Base-by-base conservation (phyloP, 371 early-diverging fungal species). In the Haplosporangium sp. region DNA sequence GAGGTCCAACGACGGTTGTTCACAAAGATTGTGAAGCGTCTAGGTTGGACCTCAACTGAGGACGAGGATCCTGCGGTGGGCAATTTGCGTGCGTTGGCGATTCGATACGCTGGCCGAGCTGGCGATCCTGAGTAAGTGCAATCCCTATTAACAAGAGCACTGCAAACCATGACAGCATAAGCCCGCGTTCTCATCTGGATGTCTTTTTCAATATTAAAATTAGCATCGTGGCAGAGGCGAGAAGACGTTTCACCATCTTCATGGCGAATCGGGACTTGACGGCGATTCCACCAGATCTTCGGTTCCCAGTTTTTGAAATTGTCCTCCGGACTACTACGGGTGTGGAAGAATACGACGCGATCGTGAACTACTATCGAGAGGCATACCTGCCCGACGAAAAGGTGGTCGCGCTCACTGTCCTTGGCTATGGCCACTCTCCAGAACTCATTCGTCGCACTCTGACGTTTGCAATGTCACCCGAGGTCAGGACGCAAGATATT, bases 401-500 rank as follows among this genome's bases (percentile, higher is more conserved):
- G 51, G 75, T 94, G 67, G 86, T 88, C 9, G 95, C 95, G 6
- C 87, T 98, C 16, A 80, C 81, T 18, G 86, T 92, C 4, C 83
- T 97, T 45, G 96, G 97, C n/a, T 84, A 87, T 58, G 82, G 88
- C 52, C 86, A 85, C 79, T 86, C 89, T 55, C 61, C 82, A 5
- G 86, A 85, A 5, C 68, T 94, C 43, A 86, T 93, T 58, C 59
- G 85, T 36, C 75, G 86, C 51, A 82, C 89, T 7, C 82, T 95
- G 18, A 84, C 89, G 8, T 90, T 94, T 80, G 84, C 87, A 20
- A 70, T 95, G 63, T 93, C 74, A 82, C 86, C 89, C 5, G 79
- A 90, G 55, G 93, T 98, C 41, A 85, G 94, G 61, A 86, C 89
- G 6, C 96, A 97, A 80, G 98, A 98, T 73, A 87, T 93, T 58